These are phyloP conservation scores for Tripidium arundinaceum DNA, from an alignment of 202 grass and related monocot genomes.

Conservation along the genomic window DNA sequence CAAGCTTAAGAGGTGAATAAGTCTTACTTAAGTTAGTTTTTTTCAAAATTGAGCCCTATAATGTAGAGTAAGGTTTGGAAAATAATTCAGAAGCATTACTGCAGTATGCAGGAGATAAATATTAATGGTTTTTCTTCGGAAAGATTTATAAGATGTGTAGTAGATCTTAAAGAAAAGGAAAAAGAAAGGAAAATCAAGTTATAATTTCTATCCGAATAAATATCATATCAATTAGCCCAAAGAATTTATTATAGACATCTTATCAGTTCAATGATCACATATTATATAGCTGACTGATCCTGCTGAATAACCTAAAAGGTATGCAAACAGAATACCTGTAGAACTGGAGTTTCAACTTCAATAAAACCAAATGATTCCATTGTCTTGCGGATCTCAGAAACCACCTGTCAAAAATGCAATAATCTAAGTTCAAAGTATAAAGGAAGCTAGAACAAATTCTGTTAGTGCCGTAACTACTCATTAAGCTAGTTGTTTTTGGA, in stretches of 20 bases:
- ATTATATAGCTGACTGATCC: slow-evolving; percentile 1
- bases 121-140: neutral
- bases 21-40: neutral
- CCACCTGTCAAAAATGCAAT: slow-evolving; percentile 53
- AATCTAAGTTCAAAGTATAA: slow-evolving; percentile 11
- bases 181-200: neutral
- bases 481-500: neutral
- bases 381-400: slow-evolving; percentile 92
- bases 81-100: neutral
- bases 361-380: slow-evolving; percentile 98
- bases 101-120: neutral
- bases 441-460: slow-evolving; percentile 11
- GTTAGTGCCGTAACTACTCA: neutral
- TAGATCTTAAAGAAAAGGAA: neutral
- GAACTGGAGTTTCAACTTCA: slow-evolving; percentile 98
- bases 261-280: neutral
- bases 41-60: neutral
- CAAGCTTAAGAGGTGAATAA: neutral
- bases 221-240: neutral
- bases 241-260: neutral
- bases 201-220: neutral
- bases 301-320: neutral
- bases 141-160: neutral
- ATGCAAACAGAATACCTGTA: slow-evolving; percentile 64
- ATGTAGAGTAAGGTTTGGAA: neutral